phyloP scores from a whole-genome alignment of 768 basidiomycete genomes.

The Mrakia gelida region DNA sequence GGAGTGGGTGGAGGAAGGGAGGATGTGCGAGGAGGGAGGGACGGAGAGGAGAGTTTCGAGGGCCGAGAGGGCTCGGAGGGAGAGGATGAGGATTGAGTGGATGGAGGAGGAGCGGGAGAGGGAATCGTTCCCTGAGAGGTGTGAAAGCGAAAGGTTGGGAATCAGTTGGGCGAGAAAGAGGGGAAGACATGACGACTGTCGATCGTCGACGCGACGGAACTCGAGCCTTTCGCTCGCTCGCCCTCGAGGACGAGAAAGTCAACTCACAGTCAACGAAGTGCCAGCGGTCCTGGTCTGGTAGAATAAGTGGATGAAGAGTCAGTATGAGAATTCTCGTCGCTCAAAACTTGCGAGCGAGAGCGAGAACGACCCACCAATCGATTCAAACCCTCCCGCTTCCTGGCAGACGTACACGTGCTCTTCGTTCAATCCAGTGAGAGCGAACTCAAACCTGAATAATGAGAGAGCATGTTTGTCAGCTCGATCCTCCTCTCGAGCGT shows the following conservation, averaged over 20 bases:
- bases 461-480: not conserved
- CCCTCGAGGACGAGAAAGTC: not conserved
- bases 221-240: not conserved
- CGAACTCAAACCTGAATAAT: conserved; percentile 24
- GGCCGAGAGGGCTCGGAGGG: conserved; percentile 30
- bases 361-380: not conserved
- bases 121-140: not conserved
- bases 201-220: not conserved
- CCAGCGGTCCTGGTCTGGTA: conserved; percentile 30
- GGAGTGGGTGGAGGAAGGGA: not conserved
- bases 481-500: not conserved
- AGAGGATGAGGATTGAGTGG: conserved; percentile 35
- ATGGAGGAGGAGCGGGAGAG: conserved; percentile 16
- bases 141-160: not conserved
- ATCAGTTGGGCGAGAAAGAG: not conserved
- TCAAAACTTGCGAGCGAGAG: not conserved
- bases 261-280: conserved; percentile 38
- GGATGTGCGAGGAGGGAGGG: conserved; percentile 20
- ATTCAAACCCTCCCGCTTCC: not conserved
- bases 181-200: not conserved
- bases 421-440: not conserved
- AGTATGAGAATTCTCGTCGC: not conserved
- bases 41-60: conserved; percentile 33
- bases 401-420: conserved; percentile 30
- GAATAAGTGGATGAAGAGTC: not conserved